Conservation (phyloP, 176 grass and related monocot genomes). For the Pharus latifolius region DNA sequence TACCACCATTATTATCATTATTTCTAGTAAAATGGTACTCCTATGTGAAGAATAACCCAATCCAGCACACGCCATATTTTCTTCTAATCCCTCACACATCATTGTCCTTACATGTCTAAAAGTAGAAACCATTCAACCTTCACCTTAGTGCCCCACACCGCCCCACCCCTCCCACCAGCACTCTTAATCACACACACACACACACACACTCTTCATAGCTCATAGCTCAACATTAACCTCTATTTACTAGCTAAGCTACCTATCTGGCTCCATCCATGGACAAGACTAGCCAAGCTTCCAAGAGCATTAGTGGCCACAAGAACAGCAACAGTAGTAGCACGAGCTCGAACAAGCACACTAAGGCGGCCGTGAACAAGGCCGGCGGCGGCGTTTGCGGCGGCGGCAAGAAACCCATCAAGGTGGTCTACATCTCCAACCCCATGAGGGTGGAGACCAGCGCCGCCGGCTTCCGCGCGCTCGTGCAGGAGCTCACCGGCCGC, state of each 20-base stretch:
- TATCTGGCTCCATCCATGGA: conserved; percentile 13
- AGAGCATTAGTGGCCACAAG: conserved; percentile 12
- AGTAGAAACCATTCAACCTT: conserved; percentile 5
- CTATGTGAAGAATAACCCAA: too few relatives aligned
- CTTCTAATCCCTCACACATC: not conserved
- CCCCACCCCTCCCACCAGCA: not conserved
- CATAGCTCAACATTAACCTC: not conserved
- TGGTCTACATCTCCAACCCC: conserved; percentile 82
- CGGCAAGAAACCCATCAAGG: conserved; percentile 48
- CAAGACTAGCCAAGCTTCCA: not conserved
- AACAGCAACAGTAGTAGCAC: not conserved
- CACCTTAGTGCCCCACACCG: not conserved
- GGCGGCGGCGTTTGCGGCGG: not conserved
- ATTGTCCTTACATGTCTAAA: conserved; percentile 2
- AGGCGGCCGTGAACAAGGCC: conserved; percentile 17
- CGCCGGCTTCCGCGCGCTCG: conserved; percentile 55
- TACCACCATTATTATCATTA: too few relatives aligned
- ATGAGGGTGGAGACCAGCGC: conserved; percentile 50
- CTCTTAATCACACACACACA: not conserved
- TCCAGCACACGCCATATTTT: too few relatives aligned
- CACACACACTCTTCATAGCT: not conserved
- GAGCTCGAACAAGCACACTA: not conserved
- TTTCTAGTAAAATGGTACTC: too few relatives aligned
- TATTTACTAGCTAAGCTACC: not conserved
- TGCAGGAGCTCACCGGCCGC: conserved; percentile 81